Base-by-base conservation (phyloP, 2,329 filamentous ascomycete genomes). In the Colletotrichum musicola region DNA sequence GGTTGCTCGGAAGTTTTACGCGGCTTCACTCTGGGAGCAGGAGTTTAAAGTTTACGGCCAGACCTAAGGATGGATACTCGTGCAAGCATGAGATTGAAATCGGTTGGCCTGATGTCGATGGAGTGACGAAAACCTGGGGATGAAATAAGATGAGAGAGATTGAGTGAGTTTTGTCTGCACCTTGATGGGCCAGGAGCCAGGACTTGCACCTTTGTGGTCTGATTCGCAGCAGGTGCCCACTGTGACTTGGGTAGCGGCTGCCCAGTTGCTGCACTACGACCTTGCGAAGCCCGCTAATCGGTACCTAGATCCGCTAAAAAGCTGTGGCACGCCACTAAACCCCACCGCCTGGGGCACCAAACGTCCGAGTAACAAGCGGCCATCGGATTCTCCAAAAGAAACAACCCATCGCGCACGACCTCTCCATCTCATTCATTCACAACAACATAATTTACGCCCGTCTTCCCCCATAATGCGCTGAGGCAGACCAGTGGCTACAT, bases 261-360 rank as follows among this genome's bases (percentile, higher is more conserved):
- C 49, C 30, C 30, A 35, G 30, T 3, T 35, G 42, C 50, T 55
- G 61, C 54, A 57, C 65, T 60, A 49, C 61, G 54, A 59, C 65
- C n/a, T 55, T 30, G 38, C 25, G 51, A 40, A n/a, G 42, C 20
- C 54, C 54, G 47, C 58, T 61, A 44, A 53, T 25, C 58, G 30
- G 47, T 18, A 20, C 38, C 12, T 18, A 5, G 4, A 20, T 22
- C 47, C 58, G 30, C 58, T 44, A 53, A 61, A 61, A 6, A 47
- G 9, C 16, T 42, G 47, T 42, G 30, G 20, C 20, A 49, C 25
- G 42, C 58, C 58, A 42, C 58, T 44, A 61, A 44, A 53, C 46
- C 58, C 6, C 40, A 16, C 49, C 50, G 14, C 49, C 30, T 35
- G 30, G 40, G 16, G 40, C 13, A 42, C 13, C 40, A 42, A 42